These are phyloP conservation scores for Ceratobasidium theobromae DNA, from an alignment of 1,284 basidiomycete species.

Conservation along the genomic window DNA sequence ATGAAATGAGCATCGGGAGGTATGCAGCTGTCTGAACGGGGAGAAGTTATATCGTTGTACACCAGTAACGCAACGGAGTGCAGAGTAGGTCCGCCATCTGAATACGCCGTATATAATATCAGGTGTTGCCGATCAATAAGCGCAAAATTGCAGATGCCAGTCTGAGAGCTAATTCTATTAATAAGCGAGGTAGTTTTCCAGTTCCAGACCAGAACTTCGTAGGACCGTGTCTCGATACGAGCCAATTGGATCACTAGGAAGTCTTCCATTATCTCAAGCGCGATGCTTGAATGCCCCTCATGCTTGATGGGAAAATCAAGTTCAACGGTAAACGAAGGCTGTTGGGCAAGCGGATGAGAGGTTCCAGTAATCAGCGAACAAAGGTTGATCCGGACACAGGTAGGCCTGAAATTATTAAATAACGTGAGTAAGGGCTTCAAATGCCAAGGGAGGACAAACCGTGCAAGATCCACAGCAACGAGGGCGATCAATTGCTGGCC, in stretches of 20 bases:
- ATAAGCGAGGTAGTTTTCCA: neutral
- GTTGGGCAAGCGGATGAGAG: neutral
- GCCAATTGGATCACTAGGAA: conserved; percentile 2
- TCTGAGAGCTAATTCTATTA: neutral
- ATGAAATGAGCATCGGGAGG: neutral
- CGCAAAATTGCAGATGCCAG: neutral
- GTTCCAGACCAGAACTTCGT: conserved; percentile 29
- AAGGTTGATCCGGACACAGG: neutral
- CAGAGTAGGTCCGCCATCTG: neutral
- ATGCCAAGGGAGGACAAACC: neutral
- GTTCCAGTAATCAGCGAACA: neutral
- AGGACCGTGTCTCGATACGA: no score
- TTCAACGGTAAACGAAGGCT: neutral
- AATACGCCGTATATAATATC: neutral
- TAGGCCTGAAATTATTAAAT: neutral
- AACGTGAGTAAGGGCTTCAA: neutral
- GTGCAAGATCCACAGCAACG: neutral
- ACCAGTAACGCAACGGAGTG: neutral
- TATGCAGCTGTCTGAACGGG: no score
- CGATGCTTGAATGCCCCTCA: neutral
- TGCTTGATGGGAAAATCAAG: neutral
- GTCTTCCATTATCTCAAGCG: conserved; percentile 7
- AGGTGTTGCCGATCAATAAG: neutral
- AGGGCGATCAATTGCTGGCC: neutral
- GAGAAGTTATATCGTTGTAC: neutral